Conservation (phyloP, 1,284 basidiomycete genomes). For the Cutaneotrichosporon curvatum region DNA sequence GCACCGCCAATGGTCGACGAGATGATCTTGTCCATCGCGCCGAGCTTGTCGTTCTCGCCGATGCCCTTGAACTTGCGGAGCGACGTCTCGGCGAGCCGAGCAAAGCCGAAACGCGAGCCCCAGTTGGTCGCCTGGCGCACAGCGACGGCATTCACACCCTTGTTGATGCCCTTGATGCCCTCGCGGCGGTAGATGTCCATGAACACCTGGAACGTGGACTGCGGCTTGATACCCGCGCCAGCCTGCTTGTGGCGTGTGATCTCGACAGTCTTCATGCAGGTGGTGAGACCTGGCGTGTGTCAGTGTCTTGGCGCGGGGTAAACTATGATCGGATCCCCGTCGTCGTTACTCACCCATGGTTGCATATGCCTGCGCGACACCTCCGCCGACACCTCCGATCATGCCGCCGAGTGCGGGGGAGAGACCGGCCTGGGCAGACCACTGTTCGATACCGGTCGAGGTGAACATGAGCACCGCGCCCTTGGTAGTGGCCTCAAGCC, state of each 20-base stretch:
- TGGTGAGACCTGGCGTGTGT: conserved; percentile 96
- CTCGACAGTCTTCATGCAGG: conserved; percentile 97
- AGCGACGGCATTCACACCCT: conserved; percentile 98
- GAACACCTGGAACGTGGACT: conserved; percentile 91
- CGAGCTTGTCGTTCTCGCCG: conserved; percentile 63
- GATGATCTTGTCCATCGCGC: conserved; percentile 76
- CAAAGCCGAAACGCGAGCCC: conserved; percentile 98
- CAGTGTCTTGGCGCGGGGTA: neutral
- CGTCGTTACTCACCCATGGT: conserved; percentile 77
- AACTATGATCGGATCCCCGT: neutral
- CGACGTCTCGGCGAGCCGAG: conserved; percentile 77
- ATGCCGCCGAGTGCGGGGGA: conserved; percentile 78
- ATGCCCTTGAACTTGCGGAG: conserved; percentile 63
- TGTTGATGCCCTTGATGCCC: conserved; percentile 95
- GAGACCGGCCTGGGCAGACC: conserved; percentile 57
- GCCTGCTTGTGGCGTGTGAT: conserved; percentile 96
- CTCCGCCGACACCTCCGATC: conserved; percentile 94
- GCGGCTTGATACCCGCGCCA: conserved; percentile 79
- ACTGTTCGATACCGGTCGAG: conserved; percentile 86
- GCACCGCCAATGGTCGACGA: conserved; percentile 89
- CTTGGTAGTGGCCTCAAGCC: conserved; percentile 99
- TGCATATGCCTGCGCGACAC: conserved; percentile 95
- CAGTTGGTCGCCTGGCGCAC: conserved; percentile 98
- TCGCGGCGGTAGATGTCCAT: conserved; percentile 88
- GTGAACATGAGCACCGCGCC: conserved; percentile 93